These are phyloP conservation scores for Chenopodium berlandieri DNA, from an alignment of 148 eudicot genomes.

Conservation along the genomic window DNA sequence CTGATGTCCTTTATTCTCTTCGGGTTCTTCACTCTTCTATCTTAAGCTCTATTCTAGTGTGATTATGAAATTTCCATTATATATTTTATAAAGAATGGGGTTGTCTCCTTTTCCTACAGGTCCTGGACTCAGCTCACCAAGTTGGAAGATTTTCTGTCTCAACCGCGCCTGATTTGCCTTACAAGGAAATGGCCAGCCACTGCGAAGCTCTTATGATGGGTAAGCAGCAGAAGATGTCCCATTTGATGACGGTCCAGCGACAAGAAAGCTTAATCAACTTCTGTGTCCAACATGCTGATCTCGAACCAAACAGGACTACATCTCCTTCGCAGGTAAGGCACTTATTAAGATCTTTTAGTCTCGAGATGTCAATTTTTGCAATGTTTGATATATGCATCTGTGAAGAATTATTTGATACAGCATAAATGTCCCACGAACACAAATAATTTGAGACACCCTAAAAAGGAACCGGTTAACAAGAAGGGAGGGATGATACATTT, in stretches of 20 bases:
- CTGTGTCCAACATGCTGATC: conserved; percentile 21
- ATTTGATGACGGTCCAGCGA: conserved; percentile 54
- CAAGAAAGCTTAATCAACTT: conserved; percentile 38
- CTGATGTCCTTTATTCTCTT: background rate
- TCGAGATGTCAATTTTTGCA: background rate
- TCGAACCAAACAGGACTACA: conserved; percentile 24
- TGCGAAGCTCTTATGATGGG: conserved; percentile 86
- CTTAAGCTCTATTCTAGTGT: background rate
- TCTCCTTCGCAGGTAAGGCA: conserved; percentile 25
- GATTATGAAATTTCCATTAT: background rate
- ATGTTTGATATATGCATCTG: background rate
- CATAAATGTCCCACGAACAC: background rate
- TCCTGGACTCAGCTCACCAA: conserved; percentile 77
- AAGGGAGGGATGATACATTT: background rate
- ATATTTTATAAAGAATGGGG: background rate
- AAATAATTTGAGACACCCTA: background rate
- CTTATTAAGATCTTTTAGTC: no score
- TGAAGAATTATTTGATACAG: background rate
- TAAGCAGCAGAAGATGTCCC: conserved; percentile 84
- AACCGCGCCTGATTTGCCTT: conserved; percentile 67
- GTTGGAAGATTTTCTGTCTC: conserved; percentile 77
- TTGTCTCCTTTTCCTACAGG: conserved; percentile 39
- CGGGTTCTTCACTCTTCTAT: background rate
- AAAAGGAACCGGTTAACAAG: background rate
- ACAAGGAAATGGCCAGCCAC: conserved; percentile 82